Evolutionary conservation across 176 grass and related monocot species (phyloP).

Genomic region (Zea luxurians): DNA sequence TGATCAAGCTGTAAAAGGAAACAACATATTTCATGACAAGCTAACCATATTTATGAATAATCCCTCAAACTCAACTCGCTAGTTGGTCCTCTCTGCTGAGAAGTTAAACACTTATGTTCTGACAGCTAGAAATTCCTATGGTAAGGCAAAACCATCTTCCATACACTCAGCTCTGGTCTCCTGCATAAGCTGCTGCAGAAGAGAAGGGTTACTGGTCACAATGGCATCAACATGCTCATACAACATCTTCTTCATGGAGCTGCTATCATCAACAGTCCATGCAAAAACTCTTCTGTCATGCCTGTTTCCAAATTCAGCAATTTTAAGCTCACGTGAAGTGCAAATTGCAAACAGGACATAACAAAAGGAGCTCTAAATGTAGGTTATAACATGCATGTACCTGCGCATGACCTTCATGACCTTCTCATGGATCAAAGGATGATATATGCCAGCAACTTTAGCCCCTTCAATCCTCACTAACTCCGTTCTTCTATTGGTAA

Average conservation of each 20-base stretch:
- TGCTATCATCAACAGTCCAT: conserved; percentile 83
- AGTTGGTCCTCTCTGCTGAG: neutral
- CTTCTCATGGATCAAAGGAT: conserved; percentile 64
- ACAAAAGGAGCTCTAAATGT: neutral
- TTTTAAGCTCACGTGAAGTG: neutral
- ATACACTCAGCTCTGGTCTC: conserved; percentile 64
- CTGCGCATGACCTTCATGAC: conserved; percentile 60
- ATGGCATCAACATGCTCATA: conserved; percentile 75
- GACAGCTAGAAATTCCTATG: conserved; percentile 27
- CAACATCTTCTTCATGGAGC: conserved; percentile 79
- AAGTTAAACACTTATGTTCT: too few relatives aligned
- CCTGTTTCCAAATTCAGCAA: conserved; percentile 42
- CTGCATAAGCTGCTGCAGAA: conserved; percentile 74
- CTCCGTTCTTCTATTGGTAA: conserved; percentile 54
- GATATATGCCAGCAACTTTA: conserved; percentile 75
- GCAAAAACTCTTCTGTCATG: conserved; percentile 73
- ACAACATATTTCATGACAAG: neutral
- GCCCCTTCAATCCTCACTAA: conserved; percentile 72
- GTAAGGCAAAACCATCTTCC: conserved; percentile 65
- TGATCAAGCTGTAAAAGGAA: neutral
- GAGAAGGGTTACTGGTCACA: conserved; percentile 76
- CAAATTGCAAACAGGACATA: neutral
- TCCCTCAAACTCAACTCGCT: neutral
- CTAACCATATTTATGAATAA: neutral
- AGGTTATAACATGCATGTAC: conserved; percentile 19